These are phyloP conservation scores for Auricularia heimuer DNA, from an alignment of 768 basidiomycete genomes.

Conservation along the genomic window DNA sequence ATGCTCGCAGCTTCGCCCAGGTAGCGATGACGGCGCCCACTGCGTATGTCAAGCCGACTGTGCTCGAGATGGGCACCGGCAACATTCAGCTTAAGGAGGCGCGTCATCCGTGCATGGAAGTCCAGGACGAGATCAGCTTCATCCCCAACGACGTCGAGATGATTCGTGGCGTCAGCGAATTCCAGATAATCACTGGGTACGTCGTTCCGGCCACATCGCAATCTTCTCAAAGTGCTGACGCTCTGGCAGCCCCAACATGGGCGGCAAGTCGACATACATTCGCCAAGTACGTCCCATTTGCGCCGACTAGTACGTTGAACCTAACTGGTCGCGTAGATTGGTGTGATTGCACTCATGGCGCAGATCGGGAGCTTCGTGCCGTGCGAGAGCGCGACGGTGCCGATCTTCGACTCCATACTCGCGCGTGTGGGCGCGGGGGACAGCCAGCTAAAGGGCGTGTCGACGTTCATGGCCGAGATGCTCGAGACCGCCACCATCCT, in stretches of 20 bases:
- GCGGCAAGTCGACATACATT: conserved; percentile 96
- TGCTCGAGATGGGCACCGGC: conserved; percentile 72
- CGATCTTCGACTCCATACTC: conserved; percentile 91
- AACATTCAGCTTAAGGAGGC: conserved; percentile 75
- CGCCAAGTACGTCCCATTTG: conserved; percentile 48
- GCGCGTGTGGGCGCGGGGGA: conserved; percentile 97
- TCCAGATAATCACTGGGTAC: conserved; percentile 81
- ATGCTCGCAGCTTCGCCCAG: conserved; percentile 65
- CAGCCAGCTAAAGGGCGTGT: conserved; percentile 94
- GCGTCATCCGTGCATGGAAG: conserved; percentile 92
- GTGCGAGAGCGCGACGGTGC: conserved; percentile 73
- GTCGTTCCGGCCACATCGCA: not conserved
- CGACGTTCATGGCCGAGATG: conserved; percentile 99
- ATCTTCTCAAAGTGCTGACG: conserved; percentile 1
- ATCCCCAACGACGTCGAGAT: conserved; percentile 95
- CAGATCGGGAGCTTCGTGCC: conserved; percentile 95
- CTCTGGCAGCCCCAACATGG: conserved; percentile 90
- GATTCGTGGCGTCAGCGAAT: conserved; percentile 84
- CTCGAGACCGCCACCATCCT: conserved; percentile 95
- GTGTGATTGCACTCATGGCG: conserved; percentile 94
- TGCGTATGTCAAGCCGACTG: conserved; percentile 77
- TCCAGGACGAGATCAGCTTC: conserved; percentile 90
- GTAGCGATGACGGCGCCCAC: conserved; percentile 81
- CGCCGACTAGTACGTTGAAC: not conserved
- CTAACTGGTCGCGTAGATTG: conserved; percentile 41